A percentile compares a stretch with the other conserved stretches of the same genome.
phyloP scores from a whole-genome alignment of 108 stramenopile species.

The Craspedostauros australis region DNA sequence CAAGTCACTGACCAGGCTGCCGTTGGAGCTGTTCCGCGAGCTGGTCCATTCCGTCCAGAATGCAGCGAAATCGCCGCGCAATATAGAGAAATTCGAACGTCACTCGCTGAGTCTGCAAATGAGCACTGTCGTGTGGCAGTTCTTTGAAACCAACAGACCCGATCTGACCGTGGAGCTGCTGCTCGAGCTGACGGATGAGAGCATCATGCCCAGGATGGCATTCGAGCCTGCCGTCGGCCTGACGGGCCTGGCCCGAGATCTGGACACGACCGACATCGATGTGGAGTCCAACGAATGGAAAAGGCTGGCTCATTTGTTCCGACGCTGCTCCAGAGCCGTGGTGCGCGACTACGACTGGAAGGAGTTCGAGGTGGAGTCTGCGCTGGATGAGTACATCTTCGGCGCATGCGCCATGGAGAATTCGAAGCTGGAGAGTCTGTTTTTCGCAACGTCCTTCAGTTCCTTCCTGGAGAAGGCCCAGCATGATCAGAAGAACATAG shows the following conservation, averaged over 20 bases:
- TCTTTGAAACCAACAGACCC: conserved; percentile 31
- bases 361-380: conserved; percentile 31
- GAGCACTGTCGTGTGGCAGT: conserved; percentile 38
- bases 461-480: conserved; percentile 37
- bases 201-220: conserved; percentile 33
- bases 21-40: conserved; percentile 24
- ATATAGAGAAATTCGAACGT: background rate
- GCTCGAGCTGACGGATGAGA: conserved; percentile 29
- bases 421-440: conserved; percentile 27
- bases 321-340: conserved; percentile 31
- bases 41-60: conserved; percentile 16
- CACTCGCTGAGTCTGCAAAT: conserved; percentile 21
- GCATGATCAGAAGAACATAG: conserved; percentile 17
- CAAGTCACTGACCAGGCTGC: conserved; percentile 18
- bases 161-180: conserved; percentile 14
- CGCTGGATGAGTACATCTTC: conserved; percentile 32
- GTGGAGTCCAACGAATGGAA: conserved; percentile 24
- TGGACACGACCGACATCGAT: conserved; percentile 12
- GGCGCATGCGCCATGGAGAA: conserved; percentile 16
- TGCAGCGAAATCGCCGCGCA: background rate
- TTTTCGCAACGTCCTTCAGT: conserved; percentile 42
- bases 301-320: conserved; percentile 22
- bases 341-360: conserved; percentile 44
- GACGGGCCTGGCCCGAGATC: conserved; percentile 25
- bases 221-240: conserved; percentile 42